Conservation (phyloP, 352 stramenopile genomes). For the Thalassiosira ordinaria region DNA sequence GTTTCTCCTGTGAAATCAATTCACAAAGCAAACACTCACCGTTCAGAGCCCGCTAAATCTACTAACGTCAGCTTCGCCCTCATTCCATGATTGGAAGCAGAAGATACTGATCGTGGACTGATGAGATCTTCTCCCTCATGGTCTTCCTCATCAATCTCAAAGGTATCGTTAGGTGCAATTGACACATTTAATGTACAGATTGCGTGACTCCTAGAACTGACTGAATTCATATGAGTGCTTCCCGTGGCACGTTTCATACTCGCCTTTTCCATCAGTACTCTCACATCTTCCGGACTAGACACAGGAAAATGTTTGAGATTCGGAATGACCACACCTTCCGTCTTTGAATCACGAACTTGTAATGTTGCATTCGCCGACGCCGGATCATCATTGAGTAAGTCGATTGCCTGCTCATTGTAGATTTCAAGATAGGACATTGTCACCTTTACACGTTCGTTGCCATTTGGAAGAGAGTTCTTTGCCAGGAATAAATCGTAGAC, state of each 20-base stretch:
- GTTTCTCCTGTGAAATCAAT: no score
- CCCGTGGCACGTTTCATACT: slow-evolving; percentile 55
- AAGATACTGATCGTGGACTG: slow-evolving; percentile 4
- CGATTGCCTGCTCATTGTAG: slow-evolving; percentile 96
- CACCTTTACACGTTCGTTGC: slow-evolving; percentile 52
- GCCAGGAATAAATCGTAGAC: slow-evolving; percentile 68
- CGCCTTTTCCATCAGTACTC: slow-evolving; percentile 65
- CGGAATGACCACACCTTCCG: slow-evolving; percentile 53
- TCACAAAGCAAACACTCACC: no score
- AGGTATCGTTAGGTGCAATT: slow-evolving; percentile 30
- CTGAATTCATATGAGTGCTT: slow-evolving; percentile 74
- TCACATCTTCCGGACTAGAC: slow-evolving; percentile 52
- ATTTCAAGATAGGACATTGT: slow-evolving; percentile 94
- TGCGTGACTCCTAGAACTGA: slow-evolving; percentile 70
- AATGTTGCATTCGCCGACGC: slow-evolving; percentile 25
- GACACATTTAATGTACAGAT: slow-evolving; percentile 80
- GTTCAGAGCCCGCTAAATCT: slow-evolving; percentile 94
- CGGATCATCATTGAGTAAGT: slow-evolving; percentile 89
- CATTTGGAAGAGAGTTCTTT: slow-evolving; percentile 20
- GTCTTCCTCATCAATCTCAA: slow-evolving; percentile 14
- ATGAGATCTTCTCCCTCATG: neutral
- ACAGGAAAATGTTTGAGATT: slow-evolving; percentile 62
- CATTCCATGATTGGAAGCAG: slow-evolving; percentile 13
- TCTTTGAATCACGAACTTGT: slow-evolving; percentile 58
- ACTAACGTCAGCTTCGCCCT: slow-evolving; percentile 85